Evolutionary conservation across 169 alveolate genomes (phyloP).

Genomic region (Plasmodium vivax): DNA sequence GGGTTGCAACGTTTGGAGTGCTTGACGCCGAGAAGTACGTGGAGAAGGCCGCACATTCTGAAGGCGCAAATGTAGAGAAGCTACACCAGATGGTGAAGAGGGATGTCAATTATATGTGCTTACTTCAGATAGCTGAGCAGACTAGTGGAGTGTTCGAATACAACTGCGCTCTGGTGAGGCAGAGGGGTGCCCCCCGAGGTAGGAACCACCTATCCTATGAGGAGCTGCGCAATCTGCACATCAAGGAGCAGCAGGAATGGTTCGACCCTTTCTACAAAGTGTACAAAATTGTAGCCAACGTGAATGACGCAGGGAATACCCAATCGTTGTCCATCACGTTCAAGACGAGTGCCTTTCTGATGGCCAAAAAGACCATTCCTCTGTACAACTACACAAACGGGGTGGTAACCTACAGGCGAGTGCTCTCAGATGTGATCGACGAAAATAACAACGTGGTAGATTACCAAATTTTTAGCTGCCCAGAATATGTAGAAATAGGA

Average conservation of each 20-base stretch:
- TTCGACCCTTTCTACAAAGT: not conserved
- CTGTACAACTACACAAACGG: slow-evolving; percentile 44
- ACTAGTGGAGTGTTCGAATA: slow-evolving; percentile 42
- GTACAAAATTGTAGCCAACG: slow-evolving; percentile 45
- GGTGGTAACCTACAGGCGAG: slow-evolving; percentile 17
- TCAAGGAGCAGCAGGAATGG: not conserved
- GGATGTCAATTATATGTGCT: not conserved
- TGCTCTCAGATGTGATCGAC: slow-evolving; percentile 10
- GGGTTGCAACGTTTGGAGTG: not conserved
- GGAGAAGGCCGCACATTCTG: not conserved
- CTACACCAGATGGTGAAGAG: slow-evolving; percentile 19
- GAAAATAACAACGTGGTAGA: slow-evolving; percentile 2
- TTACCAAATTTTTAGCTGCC: slow-evolving; percentile 34
- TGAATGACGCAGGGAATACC: slow-evolving; percentile 3
- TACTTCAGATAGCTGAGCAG: slow-evolving; percentile 16
- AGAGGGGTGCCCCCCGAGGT: not conserved
- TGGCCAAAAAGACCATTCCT: slow-evolving; percentile 18
- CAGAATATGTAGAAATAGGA: slow-evolving; percentile 23
- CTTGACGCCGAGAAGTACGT: not conserved
- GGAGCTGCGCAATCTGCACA: not conserved
- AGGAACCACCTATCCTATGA: not conserved
- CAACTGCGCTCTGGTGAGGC: slow-evolving; percentile 4
- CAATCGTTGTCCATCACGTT: not conserved
- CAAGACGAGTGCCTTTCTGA: slow-evolving; percentile 19
- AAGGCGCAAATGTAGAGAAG: not conserved